These are phyloP conservation scores for Phlyctochytrium bullatum DNA, from an alignment of 192 early-diverging fungal species.

Conservation along the genomic window DNA sequence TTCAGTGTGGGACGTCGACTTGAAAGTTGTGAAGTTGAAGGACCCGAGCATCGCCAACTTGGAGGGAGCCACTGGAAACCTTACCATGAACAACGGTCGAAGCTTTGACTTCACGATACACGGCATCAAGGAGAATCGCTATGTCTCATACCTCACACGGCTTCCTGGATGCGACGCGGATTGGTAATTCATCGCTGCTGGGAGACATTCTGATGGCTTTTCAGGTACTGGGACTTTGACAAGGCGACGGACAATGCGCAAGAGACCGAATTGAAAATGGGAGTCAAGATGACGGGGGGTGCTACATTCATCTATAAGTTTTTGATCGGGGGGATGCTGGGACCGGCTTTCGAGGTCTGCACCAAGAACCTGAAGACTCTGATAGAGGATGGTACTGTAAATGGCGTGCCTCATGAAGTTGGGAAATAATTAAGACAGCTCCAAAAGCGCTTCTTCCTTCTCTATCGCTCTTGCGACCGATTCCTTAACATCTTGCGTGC, in stretches of 20 bases:
- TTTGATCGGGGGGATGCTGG: slow-evolving; percentile 11
- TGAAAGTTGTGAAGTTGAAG: slow-evolving; percentile 7
- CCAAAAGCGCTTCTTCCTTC: neutral
- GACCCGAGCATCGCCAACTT: neutral
- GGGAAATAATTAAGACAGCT: neutral
- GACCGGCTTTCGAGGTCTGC: slow-evolving; percentile 12
- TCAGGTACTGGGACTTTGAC: slow-evolving; percentile 16
- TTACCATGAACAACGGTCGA: slow-evolving; percentile 21
- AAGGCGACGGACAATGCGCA: neutral
- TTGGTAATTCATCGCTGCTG: no score
- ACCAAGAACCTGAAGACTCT: slow-evolving; percentile 21
- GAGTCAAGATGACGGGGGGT: slow-evolving; percentile 10
- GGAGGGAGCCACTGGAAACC: slow-evolving; percentile 13
- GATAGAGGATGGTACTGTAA: slow-evolving; percentile 17
- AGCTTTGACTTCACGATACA: slow-evolving; percentile 18
- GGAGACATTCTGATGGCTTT: no score
- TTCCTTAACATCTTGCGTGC: no score
- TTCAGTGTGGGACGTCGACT: slow-evolving; percentile 22
- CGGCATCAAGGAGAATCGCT: slow-evolving; percentile 7
- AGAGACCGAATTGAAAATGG: slow-evolving; percentile 18
- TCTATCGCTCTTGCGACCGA: neutral
- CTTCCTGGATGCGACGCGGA: slow-evolving; percentile 18
- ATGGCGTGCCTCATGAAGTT: slow-evolving; percentile 4
- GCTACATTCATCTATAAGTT: slow-evolving; percentile 6
- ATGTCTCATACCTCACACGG: slow-evolving; percentile 18